Evolutionary conservation across 129 eudicot genomes (phyloP), one percentile per base, ranked within the genome.

Genomic region (Calendula officinalis): DNA sequence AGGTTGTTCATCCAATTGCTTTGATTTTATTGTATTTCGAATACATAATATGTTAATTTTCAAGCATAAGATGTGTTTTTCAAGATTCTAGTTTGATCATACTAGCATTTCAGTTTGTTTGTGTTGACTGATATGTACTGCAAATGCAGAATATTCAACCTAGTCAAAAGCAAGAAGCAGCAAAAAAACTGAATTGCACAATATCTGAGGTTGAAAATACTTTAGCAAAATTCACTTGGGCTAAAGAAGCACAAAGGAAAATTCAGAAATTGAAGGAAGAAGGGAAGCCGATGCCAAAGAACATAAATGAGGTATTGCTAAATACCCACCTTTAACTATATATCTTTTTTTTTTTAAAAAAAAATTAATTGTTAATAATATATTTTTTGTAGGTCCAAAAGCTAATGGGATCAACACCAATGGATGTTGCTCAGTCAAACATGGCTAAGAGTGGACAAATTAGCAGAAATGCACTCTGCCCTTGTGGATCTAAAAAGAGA

Each of bases 221-320:
- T 32, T 64, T 91, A 66, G 85, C 98, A 51, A 91, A 87, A 64
- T 91, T 87, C 74, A 78, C 79, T 17, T 91, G 98, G 98, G 98
- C 98, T 36, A 87, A 77, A 74, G 88, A 91, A 73, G 98, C 91
- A 60, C 96, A 87, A 60, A 78, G 32, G 75, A 91, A 91, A 71
- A 50, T 91, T 60, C 78, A 84, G 78, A 81, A 84, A 75, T 67
- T 87, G 62, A 79, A 87, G 74, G 96, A 77, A 15, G 96, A 91
- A 82, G 98, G 98, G 71, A 91, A 91, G 64, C 98, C 98, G 27
- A 65, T 87, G 84, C 98, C 98, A 42, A 91, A 74, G 82, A 84
- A 66, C 70, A 49, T 91, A 84, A 86, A 78, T 8, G 98, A 87
- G 98, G 98, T 91, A 87, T 42, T 60, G 35, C 53, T 60, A 37